phyloP scores from a whole-genome alignment of 139 green algal genomes.

The Gonium pectorale region DNA sequence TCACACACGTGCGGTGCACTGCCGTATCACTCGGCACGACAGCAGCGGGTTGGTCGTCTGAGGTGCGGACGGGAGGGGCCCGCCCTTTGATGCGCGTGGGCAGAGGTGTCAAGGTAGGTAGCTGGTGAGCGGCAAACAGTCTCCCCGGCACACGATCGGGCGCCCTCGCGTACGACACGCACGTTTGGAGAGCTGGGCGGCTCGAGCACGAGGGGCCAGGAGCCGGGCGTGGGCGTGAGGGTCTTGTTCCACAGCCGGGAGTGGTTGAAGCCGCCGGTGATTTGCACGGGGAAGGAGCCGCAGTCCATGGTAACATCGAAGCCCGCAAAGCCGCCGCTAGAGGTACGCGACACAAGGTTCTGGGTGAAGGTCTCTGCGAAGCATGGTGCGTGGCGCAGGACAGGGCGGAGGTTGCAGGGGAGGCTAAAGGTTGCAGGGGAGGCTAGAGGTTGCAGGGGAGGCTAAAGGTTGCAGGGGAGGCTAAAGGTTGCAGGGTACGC shows the following conservation, averaged over 20 bases:
- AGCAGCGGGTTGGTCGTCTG: no score
- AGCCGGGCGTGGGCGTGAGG: background rate
- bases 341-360: background rate
- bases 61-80: background rate
- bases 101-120: no score
- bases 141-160: no score
- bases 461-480: no score
- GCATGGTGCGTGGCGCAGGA: background rate
- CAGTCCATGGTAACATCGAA: background rate
- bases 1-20: no score
- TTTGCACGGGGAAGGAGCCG: background rate
- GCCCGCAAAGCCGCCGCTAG: background rate
- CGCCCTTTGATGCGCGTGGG: no score
- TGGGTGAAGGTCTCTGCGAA: background rate
- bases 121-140: no score
- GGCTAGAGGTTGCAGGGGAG: no score
- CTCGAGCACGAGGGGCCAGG: background rate
- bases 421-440: no score
- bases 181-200: background rate
- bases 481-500: no score
- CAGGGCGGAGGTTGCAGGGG: background rate
- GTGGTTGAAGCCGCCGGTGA: background rate
- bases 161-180: no score
- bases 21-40: no score
- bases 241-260: background rate